Base-by-base conservation (phyloP, 2,329 filamentous ascomycete genomes). In the Apiospora sp. region DNA sequence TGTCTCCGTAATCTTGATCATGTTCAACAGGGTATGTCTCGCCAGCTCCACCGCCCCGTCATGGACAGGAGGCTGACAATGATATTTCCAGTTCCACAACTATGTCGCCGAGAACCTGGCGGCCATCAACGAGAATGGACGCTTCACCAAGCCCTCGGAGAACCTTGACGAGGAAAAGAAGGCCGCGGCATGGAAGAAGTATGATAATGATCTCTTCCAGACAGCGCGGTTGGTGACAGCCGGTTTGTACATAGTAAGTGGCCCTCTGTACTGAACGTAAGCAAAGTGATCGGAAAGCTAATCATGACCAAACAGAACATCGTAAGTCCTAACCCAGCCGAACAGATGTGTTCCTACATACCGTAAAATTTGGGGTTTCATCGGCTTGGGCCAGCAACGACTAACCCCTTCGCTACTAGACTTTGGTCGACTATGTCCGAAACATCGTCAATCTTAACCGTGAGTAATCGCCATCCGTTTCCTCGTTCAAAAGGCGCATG, bases 121-220 rank as follows among this genome's bases (percentile, higher is more conserved):
- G 0, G 84, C 88, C 22, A 96, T 98, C 82, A 98, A 98, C 78
- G 95, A 98, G 77, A 90, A 90, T 67, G 91, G 91, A 19, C 89
- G 93, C 27, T 98, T 98, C 82, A 91, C n/a, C 68, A 91, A 73
- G 93, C 94, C 0, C 78, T 84, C 0, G 81, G 84, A 0, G 75
- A 24, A 83, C 0, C 83, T 90, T 0, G 78, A 84, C 0, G 86
- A 85, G 1, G 27, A 48, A 0, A 84, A 86, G 37, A 81, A 82
- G 0, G 83, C 81, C 0, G 83, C 82, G 0, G 87, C 87, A 0
- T 92, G 90, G 90, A 89, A 87, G 76, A 93, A 92, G 81, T 90
- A 92, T 72, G 93, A 95, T 75, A 90, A 94, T 69, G 92, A 95
- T 74, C 83, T 95, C 1, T 96, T 95, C 85, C 92, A 96, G 79